Base-by-base conservation (phyloP, 1,284 basidiomycete genomes). In the Apiotrichum domesticum region DNA sequence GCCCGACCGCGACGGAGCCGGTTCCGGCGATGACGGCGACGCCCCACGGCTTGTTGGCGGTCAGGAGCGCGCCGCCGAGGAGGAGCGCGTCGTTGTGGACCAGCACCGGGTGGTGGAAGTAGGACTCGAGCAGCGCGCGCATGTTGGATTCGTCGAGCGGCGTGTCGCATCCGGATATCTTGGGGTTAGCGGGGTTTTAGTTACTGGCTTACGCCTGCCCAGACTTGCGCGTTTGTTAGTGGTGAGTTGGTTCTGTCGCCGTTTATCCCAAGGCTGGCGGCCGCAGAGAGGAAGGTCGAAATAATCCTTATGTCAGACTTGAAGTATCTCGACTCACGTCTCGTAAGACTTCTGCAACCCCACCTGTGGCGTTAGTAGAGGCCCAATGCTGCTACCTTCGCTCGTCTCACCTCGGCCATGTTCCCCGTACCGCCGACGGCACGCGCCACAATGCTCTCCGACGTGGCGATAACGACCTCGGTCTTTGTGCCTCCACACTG, bases 21-120 rank as follows among this genome's bases (percentile, higher is more conserved):
- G 71, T 73, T 1, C 71, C 71, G 4, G 68, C 68, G 14, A 73
- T 69, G 7, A 73, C 66, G 9, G 67, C 67, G n/a, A 73, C 52
- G 0, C 71, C 71, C 71, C 71, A 73, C 4, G 61, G 63, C 9
- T 50, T 59, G 9, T 59, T 45, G 50, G 63, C 52, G 1, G 56
- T 58, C 11, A 73, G 56, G 21, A 73, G 58, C 7, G 66, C 61
- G 1, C 69, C 69, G 33, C 68, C 68, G 5, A 73, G 64, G 2
- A 73, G 62, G 32, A 69, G 64, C 3, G 67, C 69, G 52, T 73
- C 71, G 54, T 73, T 73, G 46, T 67, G 49, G 11, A 69, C 61
- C 13, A 11, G 13, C 14, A 56, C 49, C 21, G n/a, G 43, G 29
- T 15, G 50, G 39, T 43, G 46, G 51, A 73, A 71, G 65, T 66